A percentile compares a stretch with the other conserved stretches of the same genome.
Conservation (phyloP, 345 rosid species). For the Melaleuca alternifolia region DNA sequence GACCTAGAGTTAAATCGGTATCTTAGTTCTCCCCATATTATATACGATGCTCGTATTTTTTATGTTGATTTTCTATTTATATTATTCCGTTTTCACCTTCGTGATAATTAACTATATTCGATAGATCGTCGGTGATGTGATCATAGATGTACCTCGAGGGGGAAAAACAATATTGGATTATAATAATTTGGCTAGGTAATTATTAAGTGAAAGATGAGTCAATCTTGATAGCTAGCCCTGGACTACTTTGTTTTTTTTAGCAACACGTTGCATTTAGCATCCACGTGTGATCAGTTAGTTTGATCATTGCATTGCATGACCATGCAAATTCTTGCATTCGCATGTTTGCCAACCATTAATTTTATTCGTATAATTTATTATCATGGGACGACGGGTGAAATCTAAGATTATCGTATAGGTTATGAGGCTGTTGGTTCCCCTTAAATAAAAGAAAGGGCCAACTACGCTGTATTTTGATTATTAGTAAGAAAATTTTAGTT, state of each 20-base stretch:
- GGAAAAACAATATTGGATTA: not conserved
- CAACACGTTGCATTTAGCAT: not conserved
- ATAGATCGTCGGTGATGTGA: not conserved
- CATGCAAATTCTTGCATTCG: not conserved
- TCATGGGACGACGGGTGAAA: not conserved
- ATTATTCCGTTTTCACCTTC: not conserved
- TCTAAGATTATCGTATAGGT: not conserved
- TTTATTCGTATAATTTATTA: not conserved
- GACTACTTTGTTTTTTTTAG: not conserved
- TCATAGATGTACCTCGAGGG: not conserved
- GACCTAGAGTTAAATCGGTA: not conserved
- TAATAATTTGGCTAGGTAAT: not conserved
- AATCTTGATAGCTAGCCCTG: not conserved
- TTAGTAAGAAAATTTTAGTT: not conserved
- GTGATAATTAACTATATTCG: fast-evolving
- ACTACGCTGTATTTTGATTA: not conserved
- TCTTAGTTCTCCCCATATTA: not conserved
- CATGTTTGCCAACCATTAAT: not conserved
- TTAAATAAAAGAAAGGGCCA: not conserved
- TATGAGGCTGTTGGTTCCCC: not conserved
- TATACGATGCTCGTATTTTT: not conserved
- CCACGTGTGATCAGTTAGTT: not conserved
- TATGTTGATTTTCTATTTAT: not conserved
- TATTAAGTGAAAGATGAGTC: not conserved
- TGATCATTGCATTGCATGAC: not conserved